A percentile compares a stretch with the other conserved stretches of the same genome.
Evolutionary conservation across 176 grass and related monocot genomes (phyloP).

Genomic region (Leersia perrieri): DNA sequence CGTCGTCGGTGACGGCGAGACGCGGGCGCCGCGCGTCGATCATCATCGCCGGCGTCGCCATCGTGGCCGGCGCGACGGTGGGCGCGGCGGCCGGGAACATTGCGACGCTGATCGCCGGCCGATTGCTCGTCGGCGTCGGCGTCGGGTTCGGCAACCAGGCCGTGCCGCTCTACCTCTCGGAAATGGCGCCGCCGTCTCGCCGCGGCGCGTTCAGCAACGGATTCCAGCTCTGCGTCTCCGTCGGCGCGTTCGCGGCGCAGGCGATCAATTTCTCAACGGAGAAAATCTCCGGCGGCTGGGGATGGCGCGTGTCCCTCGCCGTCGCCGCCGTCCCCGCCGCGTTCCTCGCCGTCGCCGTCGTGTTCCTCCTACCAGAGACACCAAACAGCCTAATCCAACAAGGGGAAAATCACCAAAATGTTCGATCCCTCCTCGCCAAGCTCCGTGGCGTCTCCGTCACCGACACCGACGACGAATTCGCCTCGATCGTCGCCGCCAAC

Average conservation of each 20-base stretch:
- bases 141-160: slow-evolving; percentile 54
- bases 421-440: background rate
- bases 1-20: slow-evolving; percentile 30
- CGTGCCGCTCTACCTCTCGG: slow-evolving; percentile 53
- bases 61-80: slow-evolving; percentile 27
- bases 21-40: slow-evolving; percentile 45
- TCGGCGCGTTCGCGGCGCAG: slow-evolving; percentile 34
- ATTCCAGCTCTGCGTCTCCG: slow-evolving; percentile 44
- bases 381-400: slow-evolving; percentile 54
- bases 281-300: slow-evolving; percentile 42
- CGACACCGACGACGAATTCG: background rate
- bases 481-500: slow-evolving; percentile 5
- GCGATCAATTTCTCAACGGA: slow-evolving; percentile 47
- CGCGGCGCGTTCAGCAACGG: slow-evolving; percentile 47
- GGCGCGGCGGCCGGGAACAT: slow-evolving; percentile 36
- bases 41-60: slow-evolving; percentile 32
- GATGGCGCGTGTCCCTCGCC: slow-evolving; percentile 51
- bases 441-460: background rate
- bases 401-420: background rate
- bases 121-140: slow-evolving; percentile 47
- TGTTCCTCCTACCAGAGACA: slow-evolving; percentile 50
- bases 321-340: slow-evolving; percentile 33
- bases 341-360: slow-evolving; percentile 37
- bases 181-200: slow-evolving; percentile 45
- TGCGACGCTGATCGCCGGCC: slow-evolving; percentile 45